phyloP scores from a whole-genome alignment of 2,329 filamentous ascomycete species.

The Verruconis gallopava region DNA sequence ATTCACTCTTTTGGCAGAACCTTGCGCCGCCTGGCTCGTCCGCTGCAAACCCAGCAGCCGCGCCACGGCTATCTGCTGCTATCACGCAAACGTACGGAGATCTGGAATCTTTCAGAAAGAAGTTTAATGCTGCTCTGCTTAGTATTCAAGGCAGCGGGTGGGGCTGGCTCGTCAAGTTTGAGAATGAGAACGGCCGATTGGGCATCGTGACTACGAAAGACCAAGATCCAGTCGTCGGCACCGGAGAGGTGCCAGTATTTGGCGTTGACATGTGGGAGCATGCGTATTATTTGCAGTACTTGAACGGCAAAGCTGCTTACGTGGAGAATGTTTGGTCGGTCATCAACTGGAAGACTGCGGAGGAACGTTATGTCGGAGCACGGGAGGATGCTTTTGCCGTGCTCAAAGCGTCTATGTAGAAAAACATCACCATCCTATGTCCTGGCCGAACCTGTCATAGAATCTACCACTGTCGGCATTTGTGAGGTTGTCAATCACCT shows the following conservation, averaged over 20 bases:
- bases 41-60: slow-evolving; percentile 44
- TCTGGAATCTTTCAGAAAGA: slow-evolving; percentile 50
- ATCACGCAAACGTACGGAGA: slow-evolving; percentile 58
- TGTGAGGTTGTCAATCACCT: slow-evolving; percentile 23
- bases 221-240: slow-evolving; percentile 60
- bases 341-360: slow-evolving; percentile 63
- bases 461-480: slow-evolving; percentile 25
- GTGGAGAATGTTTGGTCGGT: slow-evolving; percentile 66
- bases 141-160: slow-evolving; percentile 74
- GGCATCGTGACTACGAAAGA: slow-evolving; percentile 73
- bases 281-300: slow-evolving; percentile 73
- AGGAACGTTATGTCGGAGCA: slow-evolving; percentile 44
- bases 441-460: slow-evolving; percentile 31
- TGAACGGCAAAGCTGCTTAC: slow-evolving; percentile 64
- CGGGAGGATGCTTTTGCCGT: slow-evolving; percentile 25
- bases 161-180: slow-evolving; percentile 70
- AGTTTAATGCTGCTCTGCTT: slow-evolving; percentile 52
- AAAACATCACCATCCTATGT: slow-evolving; percentile 27
- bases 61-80: slow-evolving; percentile 44
- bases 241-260: slow-evolving; percentile 52
- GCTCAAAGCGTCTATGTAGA: slow-evolving; percentile 20
- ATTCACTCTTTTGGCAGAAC: slow-evolving; percentile 85
- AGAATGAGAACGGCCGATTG: slow-evolving; percentile 34
- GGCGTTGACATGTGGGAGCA: slow-evolving; percentile 92
- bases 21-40: slow-evolving; percentile 48